A percentile compares a stretch with the other conserved stretches of the same genome.
These are phyloP conservation scores for Talaromyces sp. DNA, from an alignment of 2,329 filamentous ascomycete genomes.

Conservation along the genomic window DNA sequence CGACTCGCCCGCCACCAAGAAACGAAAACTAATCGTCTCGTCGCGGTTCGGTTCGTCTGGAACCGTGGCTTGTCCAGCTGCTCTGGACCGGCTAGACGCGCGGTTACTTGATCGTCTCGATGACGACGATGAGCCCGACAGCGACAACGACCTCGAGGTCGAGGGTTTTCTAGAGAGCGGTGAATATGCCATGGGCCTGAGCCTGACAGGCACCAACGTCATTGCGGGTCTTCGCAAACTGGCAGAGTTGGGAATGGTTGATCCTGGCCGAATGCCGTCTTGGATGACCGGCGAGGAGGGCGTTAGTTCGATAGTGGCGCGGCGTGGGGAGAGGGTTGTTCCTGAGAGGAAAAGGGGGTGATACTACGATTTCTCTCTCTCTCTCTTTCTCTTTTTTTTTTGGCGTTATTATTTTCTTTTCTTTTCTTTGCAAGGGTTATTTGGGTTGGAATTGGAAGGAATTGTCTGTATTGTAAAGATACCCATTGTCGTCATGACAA, in stretches of 20 bases:
- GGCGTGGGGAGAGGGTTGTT: constrained; percentile 45
- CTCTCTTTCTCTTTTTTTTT: neutral
- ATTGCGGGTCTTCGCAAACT: constrained; percentile 75
- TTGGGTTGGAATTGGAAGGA: neutral
- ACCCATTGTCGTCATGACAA: neutral
- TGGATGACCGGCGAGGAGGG: constrained; percentile 90
- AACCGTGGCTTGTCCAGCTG: constrained; percentile 21
- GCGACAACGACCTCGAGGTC: constrained; percentile 7
- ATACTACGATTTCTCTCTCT: neutral
- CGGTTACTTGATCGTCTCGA: constrained; percentile 40
- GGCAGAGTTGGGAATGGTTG: constrained; percentile 66
- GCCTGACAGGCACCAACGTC: constrained; percentile 70
- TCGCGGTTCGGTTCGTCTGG: constrained; percentile 66
- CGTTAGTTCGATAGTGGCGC: constrained; percentile 67
- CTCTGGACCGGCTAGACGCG: constrained; percentile 46
- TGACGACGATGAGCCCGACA: constrained; percentile 12
- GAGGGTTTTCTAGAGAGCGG: neutral
- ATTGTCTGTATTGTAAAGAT: neutral
- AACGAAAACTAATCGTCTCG: constrained; percentile 56
- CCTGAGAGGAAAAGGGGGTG: neutral
- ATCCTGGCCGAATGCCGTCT: constrained; percentile 74
- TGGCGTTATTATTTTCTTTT: neutral
- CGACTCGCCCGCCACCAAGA: constrained; percentile 45
- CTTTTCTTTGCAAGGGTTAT: neutral
- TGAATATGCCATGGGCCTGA: constrained; percentile 43